Evolutionary conservation across 108 stramenopile genomes (phyloP).

Genomic region (Poteriospumella lacustris): DNA sequence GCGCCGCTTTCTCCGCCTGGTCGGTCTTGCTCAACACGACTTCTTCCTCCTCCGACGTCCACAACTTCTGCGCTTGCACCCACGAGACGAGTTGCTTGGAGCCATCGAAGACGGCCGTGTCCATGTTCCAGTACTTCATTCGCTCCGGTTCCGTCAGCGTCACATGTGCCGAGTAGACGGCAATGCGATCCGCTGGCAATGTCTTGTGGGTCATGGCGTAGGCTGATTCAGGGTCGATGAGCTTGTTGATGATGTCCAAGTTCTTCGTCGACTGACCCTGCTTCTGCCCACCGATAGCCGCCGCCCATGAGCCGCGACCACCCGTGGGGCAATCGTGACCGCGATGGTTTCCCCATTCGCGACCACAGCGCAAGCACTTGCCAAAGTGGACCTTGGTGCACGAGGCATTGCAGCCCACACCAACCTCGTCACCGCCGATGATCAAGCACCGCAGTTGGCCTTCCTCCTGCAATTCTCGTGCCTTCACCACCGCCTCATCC

Average conservation of each 20-base stretch:
- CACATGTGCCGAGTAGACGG: slow-evolving; percentile 30
- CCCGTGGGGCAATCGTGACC: slow-evolving; percentile 20
- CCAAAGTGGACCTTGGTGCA: slow-evolving; percentile 26
- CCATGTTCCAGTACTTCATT: slow-evolving; percentile 31
- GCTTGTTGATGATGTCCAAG: slow-evolving; percentile 14
- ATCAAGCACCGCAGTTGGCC: slow-evolving; percentile 35
- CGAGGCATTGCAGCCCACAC: not conserved
- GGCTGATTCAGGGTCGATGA: slow-evolving; percentile 24
- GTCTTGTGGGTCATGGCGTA: not conserved
- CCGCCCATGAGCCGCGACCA: not conserved
- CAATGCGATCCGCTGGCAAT: slow-evolving; percentile 30
- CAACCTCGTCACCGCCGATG: slow-evolving; percentile 32
- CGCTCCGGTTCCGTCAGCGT: slow-evolving; percentile 29
- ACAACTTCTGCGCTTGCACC: slow-evolving; percentile 8
- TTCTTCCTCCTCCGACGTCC: slow-evolving; percentile 1
- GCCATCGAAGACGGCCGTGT: slow-evolving; percentile 23
- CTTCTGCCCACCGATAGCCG: no score
- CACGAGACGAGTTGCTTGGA: slow-evolving; percentile 26
- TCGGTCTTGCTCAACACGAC: not conserved
- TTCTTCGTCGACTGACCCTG: not conserved
- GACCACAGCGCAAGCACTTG: slow-evolving; percentile 28
- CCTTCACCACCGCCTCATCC: slow-evolving; percentile 29
- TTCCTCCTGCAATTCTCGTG: slow-evolving; percentile 17
- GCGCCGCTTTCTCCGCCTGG: not conserved
- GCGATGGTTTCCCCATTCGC: slow-evolving; percentile 22